A percentile compares a stretch with the other conserved stretches of the same genome.
phyloP scores from a whole-genome alignment of 495 filamentous ascomycete species.

The Neurospora sp. region DNA sequence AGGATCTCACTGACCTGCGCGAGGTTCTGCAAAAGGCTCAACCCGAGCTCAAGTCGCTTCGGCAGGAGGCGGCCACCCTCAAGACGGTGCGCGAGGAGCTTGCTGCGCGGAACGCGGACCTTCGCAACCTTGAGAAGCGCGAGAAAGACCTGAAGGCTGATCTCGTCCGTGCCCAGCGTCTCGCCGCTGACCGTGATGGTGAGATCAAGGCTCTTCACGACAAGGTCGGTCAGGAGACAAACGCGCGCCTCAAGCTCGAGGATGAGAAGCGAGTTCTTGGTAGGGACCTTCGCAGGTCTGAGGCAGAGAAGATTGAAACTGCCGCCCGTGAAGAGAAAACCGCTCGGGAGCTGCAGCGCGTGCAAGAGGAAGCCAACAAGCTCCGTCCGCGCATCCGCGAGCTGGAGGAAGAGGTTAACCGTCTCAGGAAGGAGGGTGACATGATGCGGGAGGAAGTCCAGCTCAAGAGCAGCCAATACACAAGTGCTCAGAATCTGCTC shows the following conservation, averaged over 20 bases:
- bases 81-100: slow-evolving; percentile 65
- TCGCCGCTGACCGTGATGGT: slow-evolving; percentile 57
- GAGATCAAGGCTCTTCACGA: slow-evolving; percentile 70
- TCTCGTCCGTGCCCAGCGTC: slow-evolving; percentile 54
- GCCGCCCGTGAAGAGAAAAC: slow-evolving; percentile 59
- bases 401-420: slow-evolving; percentile 59
- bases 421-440: slow-evolving; percentile 52
- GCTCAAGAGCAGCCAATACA: slow-evolving; percentile 75
- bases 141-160: slow-evolving; percentile 75
- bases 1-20: slow-evolving; percentile 70
- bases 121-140: slow-evolving; percentile 64
- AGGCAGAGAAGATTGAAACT: slow-evolving; percentile 68
- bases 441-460: slow-evolving; percentile 72
- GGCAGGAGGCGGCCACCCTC: slow-evolving; percentile 63
- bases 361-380: slow-evolving; percentile 57
- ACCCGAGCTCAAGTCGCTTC: slow-evolving; percentile 67
- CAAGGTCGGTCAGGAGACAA: slow-evolving; percentile 64
- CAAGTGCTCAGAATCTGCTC: slow-evolving; percentile 73
- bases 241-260: slow-evolving; percentile 60
- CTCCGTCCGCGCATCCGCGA: slow-evolving; percentile 54
- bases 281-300: slow-evolving; percentile 63
- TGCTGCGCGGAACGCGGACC: slow-evolving; percentile 51
- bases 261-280: slow-evolving; percentile 59
- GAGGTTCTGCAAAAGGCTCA: slow-evolving; percentile 75
- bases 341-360: slow-evolving; percentile 53